Evolutionary conservation across 2,329 filamentous ascomycete species (phyloP).

Genomic region (Dryadomyces quercivorus): DNA sequence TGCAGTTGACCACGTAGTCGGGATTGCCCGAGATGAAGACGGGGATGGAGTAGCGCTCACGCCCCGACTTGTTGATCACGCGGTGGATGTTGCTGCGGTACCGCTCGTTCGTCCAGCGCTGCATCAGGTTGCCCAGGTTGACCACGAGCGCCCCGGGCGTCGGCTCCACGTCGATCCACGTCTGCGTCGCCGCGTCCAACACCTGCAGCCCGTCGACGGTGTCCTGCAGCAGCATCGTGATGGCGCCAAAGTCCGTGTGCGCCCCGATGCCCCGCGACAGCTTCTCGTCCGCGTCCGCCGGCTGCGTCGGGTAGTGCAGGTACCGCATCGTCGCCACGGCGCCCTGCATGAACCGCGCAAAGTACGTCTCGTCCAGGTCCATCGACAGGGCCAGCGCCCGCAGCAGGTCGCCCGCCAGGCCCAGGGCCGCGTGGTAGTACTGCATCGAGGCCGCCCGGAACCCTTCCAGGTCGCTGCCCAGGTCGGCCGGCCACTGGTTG

Average conservation of each 20-base stretch:
- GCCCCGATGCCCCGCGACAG: slow-evolving; percentile 19
- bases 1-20: slow-evolving; percentile 10
- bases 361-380: slow-evolving; percentile 14
- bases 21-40: slow-evolving; percentile 10
- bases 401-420: slow-evolving; percentile 17
- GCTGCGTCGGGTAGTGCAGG: slow-evolving; percentile 34
- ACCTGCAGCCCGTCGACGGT: slow-evolving; percentile 37
- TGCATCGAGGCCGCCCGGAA: slow-evolving; percentile 18
- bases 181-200: slow-evolving; percentile 22
- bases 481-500: slow-evolving; percentile 14
- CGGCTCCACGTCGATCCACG: slow-evolving; percentile 34
- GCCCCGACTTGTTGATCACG: slow-evolving; percentile 25
- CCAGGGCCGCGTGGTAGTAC: slow-evolving; percentile 21
- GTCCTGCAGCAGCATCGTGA: slow-evolving; percentile 41
- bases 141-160: slow-evolving; percentile 33
- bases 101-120: slow-evolving; percentile 35
- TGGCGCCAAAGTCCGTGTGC: slow-evolving; percentile 42
- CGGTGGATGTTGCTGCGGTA: slow-evolving; percentile 42
- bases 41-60: slow-evolving; percentile 9
- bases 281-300: slow-evolving; percentile 14
- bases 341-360: slow-evolving; percentile 29
- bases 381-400: slow-evolving; percentile 19
- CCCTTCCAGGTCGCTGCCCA: slow-evolving; percentile 16
- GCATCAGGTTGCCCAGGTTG: slow-evolving; percentile 35
- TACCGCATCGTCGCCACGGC: slow-evolving; percentile 45